Base-by-base conservation (phyloP, 768 basidiomycete genomes). In the Boletus fagicola region DNA sequence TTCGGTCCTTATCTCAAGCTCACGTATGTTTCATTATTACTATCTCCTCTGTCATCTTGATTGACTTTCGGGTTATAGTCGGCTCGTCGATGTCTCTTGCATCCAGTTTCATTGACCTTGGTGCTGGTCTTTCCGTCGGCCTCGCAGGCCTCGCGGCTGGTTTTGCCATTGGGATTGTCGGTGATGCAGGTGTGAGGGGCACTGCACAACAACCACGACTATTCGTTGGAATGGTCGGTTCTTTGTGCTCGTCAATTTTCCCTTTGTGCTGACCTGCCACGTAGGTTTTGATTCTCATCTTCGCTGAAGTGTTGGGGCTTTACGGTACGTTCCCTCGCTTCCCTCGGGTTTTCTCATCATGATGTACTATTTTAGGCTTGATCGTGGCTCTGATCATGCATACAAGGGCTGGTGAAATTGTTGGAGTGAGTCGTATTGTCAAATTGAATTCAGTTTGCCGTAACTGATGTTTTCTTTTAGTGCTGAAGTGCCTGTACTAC, bases 301-400 rank as follows among this genome's bases (percentile, higher is more conserved):
- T 93, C 72, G 90, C 92, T 30, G 92, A 94, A 82, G 92, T 96
- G 4, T 75, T 94, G 78, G 93, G 93, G 77, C 84, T 95, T 33
- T 96, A 95, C 72, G 94, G 92, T 80, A 60, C 26, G 75, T 50
- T 51, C 18, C 15, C 4, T 42, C 28, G 9, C 30, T 22, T 58
- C 56, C 8, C 36, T 20, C 10, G 3, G 18, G 8, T 28, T 18
- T 10, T 15, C 13, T 22, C 18, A 3, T 51, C 4, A 2, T 51
- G 24, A 64, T 20, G 18, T 4, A 28, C 51, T 54, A 15, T 53
- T 53, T 31, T 56, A 83, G 86, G 88, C 59, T 83, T 96, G 60
- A 96, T 96, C 68, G 94, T 96, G 62, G 94, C 94, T 16, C 85
- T 97, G 45, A 96, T 96, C 79, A 92, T 96, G 88, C 94, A 94